phyloP scores from a whole-genome alignment of 2,329 filamentous ascomycete genomes.

The Ceratocystis lukuohia region DNA sequence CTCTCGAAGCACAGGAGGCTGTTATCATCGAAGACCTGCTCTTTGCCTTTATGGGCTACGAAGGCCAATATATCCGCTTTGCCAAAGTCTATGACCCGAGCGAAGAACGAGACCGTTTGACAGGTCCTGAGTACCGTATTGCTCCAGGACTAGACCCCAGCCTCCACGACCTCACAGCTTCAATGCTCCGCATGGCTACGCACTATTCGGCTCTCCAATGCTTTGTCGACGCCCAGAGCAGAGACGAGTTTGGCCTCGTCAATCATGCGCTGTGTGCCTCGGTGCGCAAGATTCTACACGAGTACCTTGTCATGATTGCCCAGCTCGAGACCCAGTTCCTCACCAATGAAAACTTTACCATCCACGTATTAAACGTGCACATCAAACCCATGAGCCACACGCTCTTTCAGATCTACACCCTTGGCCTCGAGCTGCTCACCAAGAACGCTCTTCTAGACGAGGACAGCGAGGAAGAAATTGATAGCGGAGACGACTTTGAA shows the following conservation, averaged over 20 bases:
- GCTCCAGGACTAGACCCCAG: constrained; percentile 79
- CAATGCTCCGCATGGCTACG: constrained; percentile 87
- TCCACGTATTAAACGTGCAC: constrained; percentile 87
- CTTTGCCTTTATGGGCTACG: constrained; percentile 95
- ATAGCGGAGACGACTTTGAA: constrained; percentile 75
- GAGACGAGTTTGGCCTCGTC: constrained; percentile 83
- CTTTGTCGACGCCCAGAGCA: constrained; percentile 87
- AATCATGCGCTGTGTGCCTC: constrained; percentile 95
- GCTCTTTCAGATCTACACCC: constrained; percentile 75
- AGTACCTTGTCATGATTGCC: constrained; percentile 84
- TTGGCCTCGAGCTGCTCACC: constrained; percentile 77
- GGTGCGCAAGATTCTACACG: constrained; percentile 78
- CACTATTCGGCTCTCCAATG: constrained; percentile 85
- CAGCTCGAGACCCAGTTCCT: constrained; percentile 89
- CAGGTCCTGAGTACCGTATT: constrained; percentile 69
- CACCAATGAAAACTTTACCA: constrained; percentile 75
- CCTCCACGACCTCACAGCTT: constrained; percentile 69
- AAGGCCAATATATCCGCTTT: constrained; percentile 94
- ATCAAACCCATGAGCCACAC: constrained; percentile 83
- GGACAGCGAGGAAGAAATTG: constrained; percentile 56
- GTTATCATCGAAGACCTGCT: constrained; percentile 80
- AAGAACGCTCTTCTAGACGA: constrained; percentile 80
- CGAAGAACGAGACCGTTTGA: constrained; percentile 74
- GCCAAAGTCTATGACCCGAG: constrained; percentile 67
- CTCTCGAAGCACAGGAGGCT: constrained; percentile 70